Evolutionary conservation across 2,329 filamentous ascomycete species (phyloP), one percentile per base, ranked within the genome.

Genomic region (Phaeophleospora eucalypticola): DNA sequence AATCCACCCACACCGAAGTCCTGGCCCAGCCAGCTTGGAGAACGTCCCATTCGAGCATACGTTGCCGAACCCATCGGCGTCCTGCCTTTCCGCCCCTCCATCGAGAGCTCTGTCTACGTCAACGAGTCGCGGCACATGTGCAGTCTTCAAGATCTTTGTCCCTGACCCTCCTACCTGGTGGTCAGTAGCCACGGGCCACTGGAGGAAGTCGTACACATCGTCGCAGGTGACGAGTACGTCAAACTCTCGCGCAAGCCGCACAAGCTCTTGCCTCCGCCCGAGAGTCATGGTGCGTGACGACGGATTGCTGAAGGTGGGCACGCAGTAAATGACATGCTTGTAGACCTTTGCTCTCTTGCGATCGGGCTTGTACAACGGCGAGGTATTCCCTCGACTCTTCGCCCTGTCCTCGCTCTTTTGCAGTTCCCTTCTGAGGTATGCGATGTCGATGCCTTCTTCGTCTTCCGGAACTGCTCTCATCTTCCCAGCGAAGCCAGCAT

Each of bases 171-270:
- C 16, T 12, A 39, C 43, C 24, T 45, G 37, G 58, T 58, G 49
- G 24, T 50, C 46, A 24, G 60, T 46, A 49, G 61, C 64, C 6
- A 72, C 59, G 2, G 80, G 78, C 88, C 89, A 96, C 64, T 90
- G 86, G 4, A 97, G 75, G 56, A 91, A 85, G 65, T 97, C 91
- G 64, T 98, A 98, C 8, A 97, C 89, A 65, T 98, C 93, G 69
- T 97, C 91, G 40, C 81, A 81, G 20, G 96, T 76, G 45, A 96
- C 69, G n/a, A 97, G 76, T 4, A 87, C 88, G 65, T 97, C 83
- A 64, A 85, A 81, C 48, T 82, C 74, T 46, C 91, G 78, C 0
- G 91, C 91, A 4, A 96, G 68, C n/a, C 73, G 71, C 18, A 97
- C 82, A 3, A 97, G 76, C 9, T 73, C 73, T 53, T 82, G 71